Conservation (phyloP, 192 early-diverging fungal genomes). For the Dispira simplex region DNA sequence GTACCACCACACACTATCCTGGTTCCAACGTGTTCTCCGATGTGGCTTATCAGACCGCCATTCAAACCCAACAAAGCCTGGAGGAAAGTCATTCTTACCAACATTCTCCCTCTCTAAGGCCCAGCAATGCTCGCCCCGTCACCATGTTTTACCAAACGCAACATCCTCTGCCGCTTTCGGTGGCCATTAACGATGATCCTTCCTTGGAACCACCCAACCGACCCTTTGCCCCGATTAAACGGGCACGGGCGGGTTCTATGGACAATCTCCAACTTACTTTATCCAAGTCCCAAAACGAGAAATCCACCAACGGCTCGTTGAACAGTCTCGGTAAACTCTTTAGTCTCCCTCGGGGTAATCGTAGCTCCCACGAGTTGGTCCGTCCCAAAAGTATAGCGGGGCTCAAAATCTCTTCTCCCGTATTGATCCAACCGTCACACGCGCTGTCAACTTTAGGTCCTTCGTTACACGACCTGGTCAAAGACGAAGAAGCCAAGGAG, state of each 20-base stretch:
- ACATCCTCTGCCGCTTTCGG: not conserved
- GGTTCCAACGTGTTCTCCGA: not conserved
- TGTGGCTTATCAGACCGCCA: not conserved
- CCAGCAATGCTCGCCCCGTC: not conserved
- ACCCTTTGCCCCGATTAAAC: not conserved
- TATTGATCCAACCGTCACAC: conserved; percentile 8
- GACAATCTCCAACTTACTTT: not conserved
- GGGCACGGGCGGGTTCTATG: conserved; percentile 1
- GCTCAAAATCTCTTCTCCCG: not conserved
- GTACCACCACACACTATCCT: not conserved
- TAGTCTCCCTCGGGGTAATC: not conserved
- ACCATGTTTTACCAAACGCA: conserved; percentile 1
- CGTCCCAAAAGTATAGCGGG: not conserved
- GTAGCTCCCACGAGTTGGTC: conserved; percentile 6
- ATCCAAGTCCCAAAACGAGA: not conserved
- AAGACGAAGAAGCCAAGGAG: not conserved
- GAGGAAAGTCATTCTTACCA: too few relatives aligned
- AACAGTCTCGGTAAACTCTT: not conserved
- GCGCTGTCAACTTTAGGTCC: not conserved
- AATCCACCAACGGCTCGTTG: too few relatives aligned
- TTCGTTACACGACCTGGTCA: not conserved
- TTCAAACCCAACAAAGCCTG: not conserved
- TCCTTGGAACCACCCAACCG: not conserved
- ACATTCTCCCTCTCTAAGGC: not conserved
- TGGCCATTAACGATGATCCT: not conserved